phyloP scores from a whole-genome alignment of 306 rosid genomes.

The Cyclanthera cordifolia region DNA sequence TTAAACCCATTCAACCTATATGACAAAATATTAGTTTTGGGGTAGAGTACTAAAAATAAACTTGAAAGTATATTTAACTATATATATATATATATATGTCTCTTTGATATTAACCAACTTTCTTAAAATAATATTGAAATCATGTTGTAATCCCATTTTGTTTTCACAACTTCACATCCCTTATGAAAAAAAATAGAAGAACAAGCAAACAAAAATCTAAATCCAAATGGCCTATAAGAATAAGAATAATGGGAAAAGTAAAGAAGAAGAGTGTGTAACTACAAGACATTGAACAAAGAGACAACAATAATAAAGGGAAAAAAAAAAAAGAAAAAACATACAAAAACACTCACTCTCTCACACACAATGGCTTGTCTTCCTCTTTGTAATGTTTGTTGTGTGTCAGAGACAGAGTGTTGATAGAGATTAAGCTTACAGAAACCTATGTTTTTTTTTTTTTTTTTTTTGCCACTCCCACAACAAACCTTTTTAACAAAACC shows the following conservation, averaged over 20 bases:
- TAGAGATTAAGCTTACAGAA: neutral
- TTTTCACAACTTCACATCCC: neutral
- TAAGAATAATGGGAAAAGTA: neutral
- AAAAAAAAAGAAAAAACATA: neutral
- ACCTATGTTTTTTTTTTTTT: neutral
- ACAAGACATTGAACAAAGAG: neutral
- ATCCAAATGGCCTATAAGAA: neutral
- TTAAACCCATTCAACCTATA: no score
- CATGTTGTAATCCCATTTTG: no score
- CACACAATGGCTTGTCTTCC: neutral
- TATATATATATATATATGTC: no score
- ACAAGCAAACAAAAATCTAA: neutral
- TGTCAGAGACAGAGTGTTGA: constrained; percentile 11
- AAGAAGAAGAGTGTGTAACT: neutral
- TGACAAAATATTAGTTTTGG: no score
- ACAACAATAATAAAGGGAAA: neutral
- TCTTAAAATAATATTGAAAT: neutral
- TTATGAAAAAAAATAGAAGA: neutral
- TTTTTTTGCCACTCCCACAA: neutral
- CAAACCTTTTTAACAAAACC: neutral
- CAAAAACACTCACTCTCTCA: neutral
- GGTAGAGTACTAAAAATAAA: no score
- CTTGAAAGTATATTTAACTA: no score
- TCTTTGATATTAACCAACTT: neutral
- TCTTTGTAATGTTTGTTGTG: neutral